Conservation (phyloP, 1,284 basidiomycete species). For the Somion occarium region DNA sequence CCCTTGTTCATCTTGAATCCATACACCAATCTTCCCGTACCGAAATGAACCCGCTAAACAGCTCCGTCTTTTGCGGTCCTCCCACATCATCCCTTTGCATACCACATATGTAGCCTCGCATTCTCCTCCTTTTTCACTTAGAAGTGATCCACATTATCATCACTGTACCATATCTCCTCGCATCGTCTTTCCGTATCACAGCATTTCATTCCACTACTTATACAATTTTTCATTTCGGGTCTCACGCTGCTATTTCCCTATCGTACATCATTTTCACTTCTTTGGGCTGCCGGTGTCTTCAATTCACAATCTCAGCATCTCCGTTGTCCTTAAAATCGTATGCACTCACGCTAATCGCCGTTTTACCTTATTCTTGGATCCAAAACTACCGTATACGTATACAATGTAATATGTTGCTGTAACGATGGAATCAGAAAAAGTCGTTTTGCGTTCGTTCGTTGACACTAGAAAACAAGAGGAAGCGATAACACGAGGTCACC, state of each 20-base stretch:
- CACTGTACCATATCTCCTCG: neutral
- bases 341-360: slow-evolving; percentile 1
- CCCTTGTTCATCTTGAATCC: slow-evolving; percentile 5
- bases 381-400: slow-evolving; percentile 1
- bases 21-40: neutral
- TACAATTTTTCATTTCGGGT: neutral
- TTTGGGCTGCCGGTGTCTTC: neutral
- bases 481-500: neutral
- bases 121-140: neutral
- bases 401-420: neutral
- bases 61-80: neutral
- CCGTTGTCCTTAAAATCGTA: neutral
- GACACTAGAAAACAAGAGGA: neutral
- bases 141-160: neutral
- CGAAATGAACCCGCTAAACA: neutral
- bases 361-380: neutral
- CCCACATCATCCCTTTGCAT: neutral
- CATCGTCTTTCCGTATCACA: neutral
- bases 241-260: neutral
- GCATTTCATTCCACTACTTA: neutral
- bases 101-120: neutral
- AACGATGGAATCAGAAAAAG: neutral
- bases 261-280: neutral
- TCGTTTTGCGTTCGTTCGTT: neutral
- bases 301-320: neutral